These are phyloP conservation scores for Botrytis tulipae DNA, from an alignment of 2,329 filamentous ascomycete genomes.

Conservation along the genomic window DNA sequence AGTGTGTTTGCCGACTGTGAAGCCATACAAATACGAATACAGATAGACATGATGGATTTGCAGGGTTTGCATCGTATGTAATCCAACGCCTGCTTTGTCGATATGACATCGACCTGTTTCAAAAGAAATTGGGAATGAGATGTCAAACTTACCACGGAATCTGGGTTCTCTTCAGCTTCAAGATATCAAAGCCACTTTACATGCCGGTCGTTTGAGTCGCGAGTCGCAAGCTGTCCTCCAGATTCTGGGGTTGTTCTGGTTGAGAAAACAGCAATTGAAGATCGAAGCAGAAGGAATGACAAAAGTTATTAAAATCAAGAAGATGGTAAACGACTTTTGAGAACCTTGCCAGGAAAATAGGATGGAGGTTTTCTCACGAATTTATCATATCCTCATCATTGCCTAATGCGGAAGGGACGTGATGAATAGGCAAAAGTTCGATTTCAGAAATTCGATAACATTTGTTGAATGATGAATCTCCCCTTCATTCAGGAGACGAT, in stretches of 20 bases:
- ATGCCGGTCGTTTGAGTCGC: no score
- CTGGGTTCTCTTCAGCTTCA: neutral
- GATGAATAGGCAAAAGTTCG: neutral
- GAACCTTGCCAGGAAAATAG: neutral
- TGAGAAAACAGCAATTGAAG: neutral
- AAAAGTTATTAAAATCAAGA: neutral
- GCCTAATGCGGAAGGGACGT: neutral
- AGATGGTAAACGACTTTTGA: neutral
- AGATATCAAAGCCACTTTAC: neutral
- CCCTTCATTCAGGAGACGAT: neutral
- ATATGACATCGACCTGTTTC: neutral
- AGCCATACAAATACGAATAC: neutral
- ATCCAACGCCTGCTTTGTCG: neutral
- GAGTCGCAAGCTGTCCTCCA: neutral
- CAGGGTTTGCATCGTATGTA: neutral
- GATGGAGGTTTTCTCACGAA: neutral
- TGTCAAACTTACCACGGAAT: neutral
- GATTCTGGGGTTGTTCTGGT: neutral
- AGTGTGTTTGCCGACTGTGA: neutral
- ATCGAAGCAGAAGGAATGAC: neutral
- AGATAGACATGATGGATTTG: neutral
- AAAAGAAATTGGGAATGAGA: neutral
- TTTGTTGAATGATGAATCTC: neutral
- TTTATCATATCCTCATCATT: conserved; percentile 1
- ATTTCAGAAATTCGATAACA: neutral